These are phyloP conservation scores for Trichophyton equinum DNA, from an alignment of 2,329 filamentous ascomycete species.

Conservation along the genomic window DNA sequence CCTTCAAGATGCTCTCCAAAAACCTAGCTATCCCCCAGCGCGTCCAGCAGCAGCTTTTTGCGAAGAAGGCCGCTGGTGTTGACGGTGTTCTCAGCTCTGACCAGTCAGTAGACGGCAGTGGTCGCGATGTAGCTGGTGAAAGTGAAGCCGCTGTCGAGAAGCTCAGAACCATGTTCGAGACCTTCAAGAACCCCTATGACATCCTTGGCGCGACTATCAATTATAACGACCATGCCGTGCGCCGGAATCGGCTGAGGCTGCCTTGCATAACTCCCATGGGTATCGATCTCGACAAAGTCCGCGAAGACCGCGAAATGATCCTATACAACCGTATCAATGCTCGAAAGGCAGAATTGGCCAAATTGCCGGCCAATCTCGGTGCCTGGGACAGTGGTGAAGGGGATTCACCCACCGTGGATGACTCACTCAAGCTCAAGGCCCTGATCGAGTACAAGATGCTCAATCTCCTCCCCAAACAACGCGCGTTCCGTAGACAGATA, in stretches of 20 bases:
- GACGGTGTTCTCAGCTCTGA: conserved; percentile 27
- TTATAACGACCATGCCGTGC: conserved; percentile 65
- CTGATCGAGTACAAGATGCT: conserved; percentile 93
- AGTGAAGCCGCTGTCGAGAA: conserved; percentile 13
- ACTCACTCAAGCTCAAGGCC: conserved; percentile 73
- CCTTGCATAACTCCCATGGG: conserved; percentile 82
- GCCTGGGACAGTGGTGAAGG: conserved; percentile 68
- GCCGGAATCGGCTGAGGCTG: conserved; percentile 65
- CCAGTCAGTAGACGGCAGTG: conserved; percentile 29
- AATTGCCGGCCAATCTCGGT: conserved; percentile 70
- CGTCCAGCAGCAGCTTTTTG: conserved; percentile 73
- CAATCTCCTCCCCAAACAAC: conserved; percentile 76
- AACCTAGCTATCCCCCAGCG: conserved; percentile 67
- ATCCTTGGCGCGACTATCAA: conserved; percentile 49
- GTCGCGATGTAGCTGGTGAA: conserved; percentile 8
- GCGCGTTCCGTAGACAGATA: conserved; percentile 71
- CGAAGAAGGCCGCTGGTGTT: conserved; percentile 33
- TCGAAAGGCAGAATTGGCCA: conserved; percentile 71
- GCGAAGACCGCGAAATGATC: conserved; percentile 75
- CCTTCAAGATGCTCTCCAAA: conserved; percentile 81
- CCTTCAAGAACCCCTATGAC: conserved; percentile 60
- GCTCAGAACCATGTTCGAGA: conserved; percentile 48
- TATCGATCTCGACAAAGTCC: conserved; percentile 71
- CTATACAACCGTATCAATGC: conserved; percentile 83
- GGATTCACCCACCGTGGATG: conserved; percentile 56